Evolutionary conservation across 1,284 basidiomycete species (phyloP).

Genomic region (Gomphus bonarii): DNA sequence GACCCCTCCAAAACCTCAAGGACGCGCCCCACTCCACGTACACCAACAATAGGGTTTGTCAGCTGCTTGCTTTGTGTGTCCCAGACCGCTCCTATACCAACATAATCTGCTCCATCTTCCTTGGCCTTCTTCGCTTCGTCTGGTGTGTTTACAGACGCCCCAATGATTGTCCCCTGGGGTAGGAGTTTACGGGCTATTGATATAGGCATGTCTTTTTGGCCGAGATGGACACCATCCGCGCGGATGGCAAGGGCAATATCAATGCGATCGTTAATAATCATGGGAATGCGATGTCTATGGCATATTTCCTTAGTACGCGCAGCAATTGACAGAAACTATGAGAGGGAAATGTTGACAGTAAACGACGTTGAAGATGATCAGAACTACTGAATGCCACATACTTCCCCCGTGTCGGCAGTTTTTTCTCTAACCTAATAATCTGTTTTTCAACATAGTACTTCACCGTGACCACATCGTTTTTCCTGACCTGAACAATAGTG

Average conservation of each 20-base stretch:
- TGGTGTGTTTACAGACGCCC: conserved; percentile 70
- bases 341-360: neutral
- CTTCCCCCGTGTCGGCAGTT: conserved; percentile 67
- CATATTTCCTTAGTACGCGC: conserved; percentile 63
- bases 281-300: conserved; percentile 70
- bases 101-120: conserved; percentile 34
- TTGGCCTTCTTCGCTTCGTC: conserved; percentile 42
- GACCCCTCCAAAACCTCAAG: conserved; percentile 56
- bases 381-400: conserved; percentile 18
- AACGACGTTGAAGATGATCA: neutral
- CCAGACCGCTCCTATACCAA: conserved; percentile 40
- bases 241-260: conserved; percentile 76
- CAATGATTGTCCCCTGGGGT: conserved; percentile 66
- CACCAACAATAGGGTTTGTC: conserved; percentile 46
- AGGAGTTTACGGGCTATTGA: conserved; percentile 59
- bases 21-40: conserved; percentile 56
- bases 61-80: conserved; percentile 55
- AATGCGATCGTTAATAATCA: conserved; percentile 89
- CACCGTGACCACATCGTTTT: conserved; percentile 48
- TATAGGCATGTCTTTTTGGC: conserved; percentile 84
- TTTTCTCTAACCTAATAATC: conserved; percentile 89
- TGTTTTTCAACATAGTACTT: neutral
- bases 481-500: conserved; percentile 35
- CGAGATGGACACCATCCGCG: conserved; percentile 81
- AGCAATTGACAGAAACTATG: conserved; percentile 75